Percentiles rank a stretch among this genome's conserved stretches.
Evolutionary conservation across 306 rosid species (phyloP).

Genomic region (Begonia fuchsioides): DNA sequence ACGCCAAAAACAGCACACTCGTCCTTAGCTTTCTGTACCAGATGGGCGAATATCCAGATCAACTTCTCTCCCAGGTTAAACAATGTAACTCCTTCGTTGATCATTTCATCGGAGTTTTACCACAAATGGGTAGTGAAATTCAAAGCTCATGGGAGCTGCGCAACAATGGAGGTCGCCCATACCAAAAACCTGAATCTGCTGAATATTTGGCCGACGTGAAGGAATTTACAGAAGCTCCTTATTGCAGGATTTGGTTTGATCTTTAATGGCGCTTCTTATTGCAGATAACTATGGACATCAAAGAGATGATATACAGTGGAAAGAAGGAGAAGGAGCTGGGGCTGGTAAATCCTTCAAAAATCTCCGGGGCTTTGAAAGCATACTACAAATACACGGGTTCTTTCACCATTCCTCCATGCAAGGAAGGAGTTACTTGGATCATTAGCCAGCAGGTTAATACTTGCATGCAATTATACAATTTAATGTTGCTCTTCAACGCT

Average conservation of each 20-base stretch:
- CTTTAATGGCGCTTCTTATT: too few relatives aligned
- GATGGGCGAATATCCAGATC: constrained; percentile 12
- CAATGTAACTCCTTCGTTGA: too few relatives aligned
- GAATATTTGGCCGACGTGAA: too few relatives aligned
- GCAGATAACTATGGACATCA: too few relatives aligned
- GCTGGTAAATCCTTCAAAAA: constrained; percentile 12
- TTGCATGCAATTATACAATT: neutral
- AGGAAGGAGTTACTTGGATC: constrained; percentile 32
- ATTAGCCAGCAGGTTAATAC: constrained; percentile 14
- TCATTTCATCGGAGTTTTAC: too few relatives aligned
- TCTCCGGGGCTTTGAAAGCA: neutral
- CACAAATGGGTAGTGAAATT: too few relatives aligned
- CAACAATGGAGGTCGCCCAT: too few relatives aligned
- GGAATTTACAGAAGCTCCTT: too few relatives aligned
- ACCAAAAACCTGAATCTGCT: too few relatives aligned
- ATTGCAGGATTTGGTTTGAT: too few relatives aligned
- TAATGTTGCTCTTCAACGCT: too few relatives aligned
- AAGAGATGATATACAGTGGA: neutral
- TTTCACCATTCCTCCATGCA: constrained; percentile 29
- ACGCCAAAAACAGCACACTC: constrained; percentile 6
- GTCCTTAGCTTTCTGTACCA: constrained; percentile 19
- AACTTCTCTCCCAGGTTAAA: constrained; percentile 17
- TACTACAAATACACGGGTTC: constrained; percentile 24
- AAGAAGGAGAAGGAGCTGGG: constrained; percentile 7
- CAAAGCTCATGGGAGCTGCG: too few relatives aligned